Evolutionary conservation across 768 basidiomycete genomes (phyloP).

Genomic region (Kwoniella sp.): DNA sequence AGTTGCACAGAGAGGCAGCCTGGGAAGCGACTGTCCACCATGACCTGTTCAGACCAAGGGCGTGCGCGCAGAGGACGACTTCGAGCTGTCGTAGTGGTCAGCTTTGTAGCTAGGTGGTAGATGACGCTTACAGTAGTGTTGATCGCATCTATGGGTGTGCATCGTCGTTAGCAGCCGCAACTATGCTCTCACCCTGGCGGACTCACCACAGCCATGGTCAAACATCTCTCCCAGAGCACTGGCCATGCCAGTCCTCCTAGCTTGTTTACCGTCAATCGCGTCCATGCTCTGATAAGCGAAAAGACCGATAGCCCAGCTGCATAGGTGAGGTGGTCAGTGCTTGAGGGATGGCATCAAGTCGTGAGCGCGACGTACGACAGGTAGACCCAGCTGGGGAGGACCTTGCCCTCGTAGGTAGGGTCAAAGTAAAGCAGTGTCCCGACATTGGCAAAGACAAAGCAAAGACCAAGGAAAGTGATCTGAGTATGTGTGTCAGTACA

Average conservation of each 20-base stretch:
- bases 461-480: constrained; percentile 85
- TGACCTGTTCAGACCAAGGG: constrained; percentile 83
- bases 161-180: too few species aligned
- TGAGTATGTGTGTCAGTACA: constrained; percentile 43
- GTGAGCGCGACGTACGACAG: constrained; percentile 62
- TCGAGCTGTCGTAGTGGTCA: constrained; percentile 61
- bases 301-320: constrained; percentile 78
- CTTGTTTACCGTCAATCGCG: constrained; percentile 66
- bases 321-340: not conserved
- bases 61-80: constrained; percentile 72
- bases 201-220: constrained; percentile 69
- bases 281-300: constrained; percentile 75
- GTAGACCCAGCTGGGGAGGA: constrained; percentile 75
- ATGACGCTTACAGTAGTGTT: constrained; percentile 74
- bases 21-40: constrained; percentile 97
- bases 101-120: not conserved
- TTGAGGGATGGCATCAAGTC: not conserved
- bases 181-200: not conserved
- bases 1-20: constrained; percentile 68
- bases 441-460: constrained; percentile 78
- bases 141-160: constrained; percentile 61
- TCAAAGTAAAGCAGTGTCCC: constrained; percentile 77
- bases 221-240: constrained; percentile 97
- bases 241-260: constrained; percentile 92
- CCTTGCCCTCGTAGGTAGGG: constrained; percentile 53